Percentiles rank a stretch among this genome's conserved stretches.
Conservation (phyloP, 1,139 yeast genomes). For the Williopsis jadinii region DNA sequence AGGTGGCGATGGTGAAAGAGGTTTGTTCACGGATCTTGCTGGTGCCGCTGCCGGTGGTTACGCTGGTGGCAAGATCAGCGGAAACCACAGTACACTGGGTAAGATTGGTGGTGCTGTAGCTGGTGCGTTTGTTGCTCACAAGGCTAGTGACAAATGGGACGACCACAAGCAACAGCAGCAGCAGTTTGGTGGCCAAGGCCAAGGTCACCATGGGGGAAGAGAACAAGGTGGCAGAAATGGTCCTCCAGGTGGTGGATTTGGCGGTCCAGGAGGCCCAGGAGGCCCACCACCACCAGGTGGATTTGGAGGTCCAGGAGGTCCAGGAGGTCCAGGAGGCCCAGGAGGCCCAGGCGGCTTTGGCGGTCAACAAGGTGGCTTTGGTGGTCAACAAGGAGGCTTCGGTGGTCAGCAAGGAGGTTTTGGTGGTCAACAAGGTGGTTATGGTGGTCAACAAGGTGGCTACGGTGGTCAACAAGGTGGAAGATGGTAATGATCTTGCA, state of each 20-base stretch:
- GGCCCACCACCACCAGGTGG: conserved; percentile 11
- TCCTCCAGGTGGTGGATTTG: conserved; percentile 15
- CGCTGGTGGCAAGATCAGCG: conserved; percentile 35
- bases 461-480: conserved; percentile 35
- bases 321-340: conserved; percentile 9
- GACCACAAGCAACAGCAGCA: conserved; percentile 22
- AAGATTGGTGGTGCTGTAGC: conserved; percentile 52
- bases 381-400: conserved; percentile 1
- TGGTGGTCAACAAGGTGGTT: background rate
- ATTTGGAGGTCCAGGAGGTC: conserved; percentile 6
- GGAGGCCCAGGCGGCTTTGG: conserved; percentile 16
- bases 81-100: conserved; percentile 45
- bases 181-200: conserved; percentile 18
- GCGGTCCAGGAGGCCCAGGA: conserved; percentile 10
- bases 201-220: conserved; percentile 12
- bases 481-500: conserved; percentile 25
- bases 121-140: conserved; percentile 55
- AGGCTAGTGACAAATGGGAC: conserved; percentile 37
- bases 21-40: conserved; percentile 43
- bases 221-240: conserved; percentile 24
- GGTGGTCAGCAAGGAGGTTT: conserved; percentile 35
- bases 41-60: conserved; percentile 60
- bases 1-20: conserved; percentile 44
- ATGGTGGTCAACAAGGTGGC: conserved; percentile 1
- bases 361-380: background rate